Conservation (phyloP, 768 basidiomycete species). For the Russula vinacea region DNA sequence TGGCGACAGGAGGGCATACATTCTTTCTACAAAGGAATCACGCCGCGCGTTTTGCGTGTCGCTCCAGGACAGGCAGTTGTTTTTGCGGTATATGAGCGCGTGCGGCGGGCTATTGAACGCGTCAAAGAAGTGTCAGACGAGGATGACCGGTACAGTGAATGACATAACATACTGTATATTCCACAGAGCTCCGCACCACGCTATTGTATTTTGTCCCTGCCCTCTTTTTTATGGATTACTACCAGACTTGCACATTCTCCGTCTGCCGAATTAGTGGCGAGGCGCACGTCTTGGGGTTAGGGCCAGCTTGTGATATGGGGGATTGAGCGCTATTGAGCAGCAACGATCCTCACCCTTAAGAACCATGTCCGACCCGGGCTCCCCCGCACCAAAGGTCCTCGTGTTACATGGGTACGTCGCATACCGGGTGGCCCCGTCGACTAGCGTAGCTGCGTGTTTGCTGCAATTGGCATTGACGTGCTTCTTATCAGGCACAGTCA, state of each 20-base stretch:
- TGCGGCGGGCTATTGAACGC: conserved; percentile 70
- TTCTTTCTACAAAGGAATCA: conserved; percentile 99
- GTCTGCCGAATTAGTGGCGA: too few relatives aligned
- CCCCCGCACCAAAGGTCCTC: conserved; percentile 15
- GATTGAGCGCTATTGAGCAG: neutral
- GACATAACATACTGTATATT: conserved; percentile 10
- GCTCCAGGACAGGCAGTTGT: conserved; percentile 97
- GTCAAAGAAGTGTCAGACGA: conserved; percentile 51
- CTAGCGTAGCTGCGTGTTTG: neutral
- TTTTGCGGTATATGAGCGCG: conserved; percentile 94
- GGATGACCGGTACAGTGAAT: conserved; percentile 70
- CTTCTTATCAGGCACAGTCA: conserved; percentile 52
- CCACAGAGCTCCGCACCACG: neutral
- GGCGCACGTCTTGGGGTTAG: conserved; percentile 2
- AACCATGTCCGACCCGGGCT: conserved; percentile 12
- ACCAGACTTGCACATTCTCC: neutral
- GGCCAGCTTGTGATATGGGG: neutral
- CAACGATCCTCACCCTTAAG: neutral
- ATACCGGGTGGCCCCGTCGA: neutral
- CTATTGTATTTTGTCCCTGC: neutral
- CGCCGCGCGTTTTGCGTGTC: conserved; percentile 91
- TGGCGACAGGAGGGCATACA: conserved; percentile 83
- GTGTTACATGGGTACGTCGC: conserved; percentile 25
- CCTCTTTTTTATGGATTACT: neutral
- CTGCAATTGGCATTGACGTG: neutral